These are phyloP conservation scores for Stephanocyclus meneghinianus DNA, from an alignment of 352 stramenopile species.

Conservation along the genomic window DNA sequence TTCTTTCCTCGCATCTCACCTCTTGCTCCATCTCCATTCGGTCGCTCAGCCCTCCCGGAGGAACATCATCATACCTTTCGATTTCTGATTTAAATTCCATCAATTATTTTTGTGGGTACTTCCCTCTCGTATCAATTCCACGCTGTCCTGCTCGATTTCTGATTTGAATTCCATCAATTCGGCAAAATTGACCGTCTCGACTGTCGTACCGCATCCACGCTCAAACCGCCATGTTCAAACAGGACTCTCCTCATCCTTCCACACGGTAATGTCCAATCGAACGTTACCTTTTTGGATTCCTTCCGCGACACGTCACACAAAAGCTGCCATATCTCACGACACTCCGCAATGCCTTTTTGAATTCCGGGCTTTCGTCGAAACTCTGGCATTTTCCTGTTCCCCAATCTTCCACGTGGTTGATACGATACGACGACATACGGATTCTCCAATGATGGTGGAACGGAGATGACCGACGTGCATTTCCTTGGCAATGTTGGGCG, in stretches of 20 bases:
- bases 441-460: constrained; percentile 91
- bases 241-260: constrained; percentile 75
- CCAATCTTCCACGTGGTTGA: constrained; percentile 94
- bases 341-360: constrained; percentile 87
- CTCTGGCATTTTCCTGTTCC: constrained; percentile 83
- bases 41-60: too few relatives aligned
- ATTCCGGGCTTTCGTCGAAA: constrained; percentile 84
- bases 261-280: constrained; percentile 85
- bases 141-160: constrained; percentile 19
- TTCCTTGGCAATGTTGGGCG: constrained; percentile 94
- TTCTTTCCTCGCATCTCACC: too few relatives aligned
- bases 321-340: constrained; percentile 85
- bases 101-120: too few relatives aligned
- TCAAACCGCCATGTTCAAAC: constrained; percentile 86
- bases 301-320: constrained; percentile 86
- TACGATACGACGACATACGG: constrained; percentile 85
- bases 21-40: too few relatives aligned
- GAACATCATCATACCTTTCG: too few relatives aligned
- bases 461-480: constrained; percentile 93
- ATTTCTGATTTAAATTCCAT: constrained; percentile 76
- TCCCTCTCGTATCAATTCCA: too few relatives aligned
- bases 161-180: constrained; percentile 83
- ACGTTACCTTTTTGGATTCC: constrained; percentile 90
- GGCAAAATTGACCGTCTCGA: too few relatives aligned
- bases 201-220: constrained; percentile 76